Conservation (phyloP, 495 filamentous ascomycete genomes). For the Hypoxylon trugodes region DNA sequence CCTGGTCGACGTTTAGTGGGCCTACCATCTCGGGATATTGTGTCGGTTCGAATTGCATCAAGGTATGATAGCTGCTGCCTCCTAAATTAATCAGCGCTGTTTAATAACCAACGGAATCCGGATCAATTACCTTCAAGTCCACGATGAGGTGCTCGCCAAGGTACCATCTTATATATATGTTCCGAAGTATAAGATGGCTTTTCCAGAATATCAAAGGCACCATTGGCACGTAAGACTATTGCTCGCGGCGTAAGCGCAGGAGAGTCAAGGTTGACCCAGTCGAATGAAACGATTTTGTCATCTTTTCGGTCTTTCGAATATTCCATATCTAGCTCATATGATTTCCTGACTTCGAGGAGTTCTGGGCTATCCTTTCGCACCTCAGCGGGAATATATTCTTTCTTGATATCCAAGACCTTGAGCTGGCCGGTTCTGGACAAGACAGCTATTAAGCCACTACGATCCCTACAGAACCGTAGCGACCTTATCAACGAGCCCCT, state of each 20-base stretch:
- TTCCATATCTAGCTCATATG: conserved; percentile 61
- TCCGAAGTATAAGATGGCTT: conserved; percentile 64
- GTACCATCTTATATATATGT: conserved; percentile 58
- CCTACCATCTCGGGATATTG: conserved; percentile 54
- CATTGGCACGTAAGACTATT: conserved; percentile 73
- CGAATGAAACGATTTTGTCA: conserved; percentile 82
- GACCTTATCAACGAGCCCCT: conserved; percentile 72
- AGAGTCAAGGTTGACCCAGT: conserved; percentile 75
- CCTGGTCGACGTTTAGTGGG: conserved; percentile 53
- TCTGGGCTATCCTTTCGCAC: conserved; percentile 55
- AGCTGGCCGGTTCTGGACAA: conserved; percentile 82
- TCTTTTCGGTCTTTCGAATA: conserved; percentile 59
- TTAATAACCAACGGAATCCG: no score
- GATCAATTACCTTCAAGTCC: conserved; percentile 52
- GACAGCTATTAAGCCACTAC: conserved; percentile 75
- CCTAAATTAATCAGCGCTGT: conserved; percentile 39
- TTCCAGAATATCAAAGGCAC: conserved; percentile 71
- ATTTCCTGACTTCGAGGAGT: conserved; percentile 59
- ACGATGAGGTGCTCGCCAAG: conserved; percentile 55
- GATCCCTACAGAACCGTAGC: conserved; percentile 79
- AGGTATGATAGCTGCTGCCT: conserved; percentile 51
- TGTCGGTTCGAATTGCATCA: conserved; percentile 56
- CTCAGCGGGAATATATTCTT: conserved; percentile 60
- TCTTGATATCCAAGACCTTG: conserved; percentile 74
- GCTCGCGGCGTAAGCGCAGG: conserved; percentile 68